Base-by-base conservation (phyloP, 257 asterid species). In the Ophiorrhiza pumila region DNA sequence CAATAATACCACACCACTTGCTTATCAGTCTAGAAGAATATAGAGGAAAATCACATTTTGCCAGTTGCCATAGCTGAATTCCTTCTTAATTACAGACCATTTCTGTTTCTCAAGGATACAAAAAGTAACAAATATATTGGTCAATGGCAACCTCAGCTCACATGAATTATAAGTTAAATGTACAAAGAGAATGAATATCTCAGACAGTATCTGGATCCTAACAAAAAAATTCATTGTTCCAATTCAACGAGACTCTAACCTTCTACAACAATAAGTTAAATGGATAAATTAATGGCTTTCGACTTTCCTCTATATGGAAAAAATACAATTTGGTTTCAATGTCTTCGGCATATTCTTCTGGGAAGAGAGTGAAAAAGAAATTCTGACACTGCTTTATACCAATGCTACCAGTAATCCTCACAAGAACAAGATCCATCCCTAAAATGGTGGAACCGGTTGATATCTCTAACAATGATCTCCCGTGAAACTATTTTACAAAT, bases 401-500 rank as follows among this genome's bases (percentile, higher is more conserved):
- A 47, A 68, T 31, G 62, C 72, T 76, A 91, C 96, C 97, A 89
- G 67, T 87, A 91, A 79, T 91, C 97, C 42, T 91, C 88, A 78
- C 97, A 91, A 29, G 97, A 87, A 79, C 97, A 91, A 69, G 80
- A 71, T 10, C 97, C 97, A 52, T 84, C 83, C 55, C 83, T 87
- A 50, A 91, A 91, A 84, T 87, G 97, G 80, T 91, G 97, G 78
- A 89, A 91, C 55, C 97, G 86, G 78, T 83, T 91, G 75, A 83
- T 62, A 71, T 91, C 97, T 76, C 96, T 81, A 66, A 91, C 78
- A 71, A 91, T 80, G 50, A 91, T 87, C 59, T 86, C 95, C 72
- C 93, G 80, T 0, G 87, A 85, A 43, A 69, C 95, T 70, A 91
- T 87, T 77, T 80, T 86, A 71, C 95, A 82, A 15, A 91, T 89